phyloP scores from a whole-genome alignment of 2,329 filamentous ascomycete genomes.

The Fusarium oligoseptatum region DNA sequence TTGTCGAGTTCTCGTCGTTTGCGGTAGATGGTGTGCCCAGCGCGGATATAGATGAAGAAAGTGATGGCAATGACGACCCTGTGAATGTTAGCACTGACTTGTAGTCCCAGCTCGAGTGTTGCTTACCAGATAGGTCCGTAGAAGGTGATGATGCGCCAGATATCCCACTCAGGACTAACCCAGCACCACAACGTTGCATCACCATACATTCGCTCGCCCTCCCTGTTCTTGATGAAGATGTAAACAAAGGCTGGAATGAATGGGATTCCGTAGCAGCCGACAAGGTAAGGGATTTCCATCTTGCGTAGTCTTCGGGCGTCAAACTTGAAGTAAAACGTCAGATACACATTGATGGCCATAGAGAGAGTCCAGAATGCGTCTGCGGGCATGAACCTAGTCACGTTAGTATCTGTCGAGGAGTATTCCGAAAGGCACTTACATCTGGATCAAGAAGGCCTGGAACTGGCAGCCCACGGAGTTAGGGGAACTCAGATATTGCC shows the following conservation, averaged over 20 bases:
- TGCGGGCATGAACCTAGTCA: conserved; percentile 78
- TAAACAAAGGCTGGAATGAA: conserved; percentile 77
- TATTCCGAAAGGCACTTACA: conserved; percentile 64
- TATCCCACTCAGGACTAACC: conserved; percentile 76
- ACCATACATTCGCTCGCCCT: conserved; percentile 74
- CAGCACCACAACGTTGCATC: conserved; percentile 87
- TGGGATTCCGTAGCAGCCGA: conserved; percentile 79
- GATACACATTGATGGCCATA: conserved; percentile 87
- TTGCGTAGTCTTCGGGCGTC: conserved; percentile 72
- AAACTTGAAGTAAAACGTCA: conserved; percentile 84
- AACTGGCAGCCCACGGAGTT: conserved; percentile 73
- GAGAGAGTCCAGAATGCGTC: conserved; percentile 83
- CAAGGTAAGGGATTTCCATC: conserved; percentile 79
- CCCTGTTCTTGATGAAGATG: conserved; percentile 70
- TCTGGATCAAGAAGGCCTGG: conserved; percentile 85
- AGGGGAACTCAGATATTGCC: conserved; percentile 65
- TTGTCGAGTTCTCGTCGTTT: conserved; percentile 73
- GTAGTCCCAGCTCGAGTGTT: too few species aligned
- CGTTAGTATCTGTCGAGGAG: conserved; percentile 29
- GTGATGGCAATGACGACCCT: conserved; percentile 74
- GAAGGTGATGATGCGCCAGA: conserved; percentile 79
- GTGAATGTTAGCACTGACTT: conserved; percentile 26
- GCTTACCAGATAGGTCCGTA: conserved; percentile 79
- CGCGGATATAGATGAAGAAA: conserved; percentile 74
- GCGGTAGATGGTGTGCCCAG: conserved; percentile 76